These are phyloP conservation scores for Verticillium dahliae DNA, from an alignment of 2,329 filamentous ascomycete genomes.

Conservation along the genomic window DNA sequence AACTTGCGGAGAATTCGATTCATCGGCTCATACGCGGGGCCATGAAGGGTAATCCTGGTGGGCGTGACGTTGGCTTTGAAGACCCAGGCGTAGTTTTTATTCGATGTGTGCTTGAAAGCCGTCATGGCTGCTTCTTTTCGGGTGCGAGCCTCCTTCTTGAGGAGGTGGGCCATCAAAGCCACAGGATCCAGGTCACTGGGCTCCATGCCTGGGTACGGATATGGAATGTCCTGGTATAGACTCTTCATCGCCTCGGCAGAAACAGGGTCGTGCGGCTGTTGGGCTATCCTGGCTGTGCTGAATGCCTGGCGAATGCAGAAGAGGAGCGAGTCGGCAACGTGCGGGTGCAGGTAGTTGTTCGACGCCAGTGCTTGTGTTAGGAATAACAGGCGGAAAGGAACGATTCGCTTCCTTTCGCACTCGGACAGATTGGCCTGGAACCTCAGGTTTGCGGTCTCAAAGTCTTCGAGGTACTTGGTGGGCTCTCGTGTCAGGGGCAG, in stretches of 20 bases:
- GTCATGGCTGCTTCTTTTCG: conserved; percentile 8
- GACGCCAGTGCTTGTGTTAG: conserved; percentile 57
- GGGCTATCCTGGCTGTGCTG: conserved; percentile 13
- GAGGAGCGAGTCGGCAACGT: conserved; percentile 39
- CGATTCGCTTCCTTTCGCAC: conserved; percentile 16
- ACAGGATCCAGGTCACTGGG: conserved; percentile 30
- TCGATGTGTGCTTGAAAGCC: background rate
- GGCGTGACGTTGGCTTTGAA: conserved; percentile 56
- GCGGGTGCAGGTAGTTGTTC: conserved; percentile 56
- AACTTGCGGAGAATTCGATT: conserved; percentile 69
- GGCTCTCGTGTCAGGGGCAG: conserved; percentile 1
- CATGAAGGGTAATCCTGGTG: conserved; percentile 47
- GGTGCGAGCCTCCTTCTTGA: conserved; percentile 32
- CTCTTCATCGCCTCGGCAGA: conserved; percentile 47
- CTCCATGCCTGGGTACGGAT: conserved; percentile 43
- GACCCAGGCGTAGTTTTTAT: conserved; percentile 33
- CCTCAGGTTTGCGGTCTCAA: conserved; percentile 17
- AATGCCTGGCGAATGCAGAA: conserved; percentile 29
- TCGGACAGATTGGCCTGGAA: conserved; percentile 1
- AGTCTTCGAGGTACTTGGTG: conserved; percentile 2
- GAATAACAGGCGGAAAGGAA: conserved; percentile 51
- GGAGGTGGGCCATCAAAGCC: conserved; percentile 31
- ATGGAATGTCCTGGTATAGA: conserved; percentile 45
- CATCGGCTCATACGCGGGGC: conserved; percentile 59
- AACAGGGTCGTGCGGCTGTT: conserved; percentile 25